phyloP scores from a whole-genome alignment of 805 yeast genomes.

The Kuraishia piskuri region DNA sequence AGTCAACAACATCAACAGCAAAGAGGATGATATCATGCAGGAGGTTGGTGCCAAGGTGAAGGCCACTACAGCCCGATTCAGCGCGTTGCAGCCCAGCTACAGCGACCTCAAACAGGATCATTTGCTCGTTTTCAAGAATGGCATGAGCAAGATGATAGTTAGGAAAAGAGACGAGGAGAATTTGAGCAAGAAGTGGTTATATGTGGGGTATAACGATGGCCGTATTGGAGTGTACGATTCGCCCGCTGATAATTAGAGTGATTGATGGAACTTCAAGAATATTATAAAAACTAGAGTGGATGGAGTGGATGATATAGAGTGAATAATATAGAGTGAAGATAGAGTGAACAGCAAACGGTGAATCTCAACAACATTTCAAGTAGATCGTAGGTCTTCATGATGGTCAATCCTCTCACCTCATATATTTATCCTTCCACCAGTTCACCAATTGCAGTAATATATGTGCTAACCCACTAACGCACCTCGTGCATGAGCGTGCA shows the following conservation, averaged over 20 bases:
- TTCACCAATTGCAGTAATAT: too few species aligned
- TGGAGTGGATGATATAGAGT: background rate
- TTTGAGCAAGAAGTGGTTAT: slow-evolving; percentile 17
- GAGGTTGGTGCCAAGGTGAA: slow-evolving; percentile 3
- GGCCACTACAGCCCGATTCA: slow-evolving; percentile 14
- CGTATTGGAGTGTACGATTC: slow-evolving; percentile 16
- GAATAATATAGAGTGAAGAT: background rate
- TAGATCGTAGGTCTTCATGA: too few species aligned
- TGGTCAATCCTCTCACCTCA: too few species aligned
- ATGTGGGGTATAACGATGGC: slow-evolving; percentile 25
- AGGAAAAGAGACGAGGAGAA: slow-evolving; percentile 18
- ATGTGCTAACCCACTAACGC: too few species aligned
- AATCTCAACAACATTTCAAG: too few species aligned
- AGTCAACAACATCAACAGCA: slow-evolving; percentile 5
- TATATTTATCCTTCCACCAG: too few species aligned
- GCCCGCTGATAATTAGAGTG: background rate
- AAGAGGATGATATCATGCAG: slow-evolving; percentile 1
- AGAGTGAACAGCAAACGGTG: too few species aligned
- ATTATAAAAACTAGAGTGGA: background rate
- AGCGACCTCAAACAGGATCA: slow-evolving; percentile 5
- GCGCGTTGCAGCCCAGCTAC: slow-evolving; percentile 13
- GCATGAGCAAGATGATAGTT: slow-evolving; percentile 22
- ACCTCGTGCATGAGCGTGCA: too few species aligned
- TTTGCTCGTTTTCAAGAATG: slow-evolving; percentile 16
- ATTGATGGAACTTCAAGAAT: background rate